Evolutionary conservation across 495 filamentous ascomycete genomes (phyloP), one percentile per base, ranked within the genome.

Genomic region (Neurospora sp.): DNA sequence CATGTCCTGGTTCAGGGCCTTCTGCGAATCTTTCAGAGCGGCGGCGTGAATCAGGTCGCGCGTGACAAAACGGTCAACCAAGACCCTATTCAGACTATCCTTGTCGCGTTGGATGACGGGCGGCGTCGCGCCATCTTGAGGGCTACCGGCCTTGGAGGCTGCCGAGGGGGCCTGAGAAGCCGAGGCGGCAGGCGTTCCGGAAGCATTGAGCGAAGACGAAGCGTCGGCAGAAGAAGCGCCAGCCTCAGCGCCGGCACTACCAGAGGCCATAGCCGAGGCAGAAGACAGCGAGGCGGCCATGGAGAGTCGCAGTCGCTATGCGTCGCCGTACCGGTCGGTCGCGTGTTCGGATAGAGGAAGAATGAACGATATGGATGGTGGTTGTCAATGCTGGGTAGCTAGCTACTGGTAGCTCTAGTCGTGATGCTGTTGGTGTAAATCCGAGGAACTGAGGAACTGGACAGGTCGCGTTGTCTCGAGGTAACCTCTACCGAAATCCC

Each of bases 11-110:
- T 78, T 78, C 68, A 83, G 79, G 12, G 78, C 75, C 11, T 81
- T 77, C 68, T 82, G 79, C 27, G 82, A 78, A 40, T 88, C 82
- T 59, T 87, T 83, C 74, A 90, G 82, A 22, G 89, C 89, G 14
- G 88, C 88, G 20, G 88, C 87, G 79, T 95, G 89, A 20, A 91
- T 78, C 69, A 89, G 85, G 77, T 97, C 94, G 78, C 92, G 91
- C 75, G 89, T 89, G 74, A 92, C 88, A 83, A 92, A 95, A 75
- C 93, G 88, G 46, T 94, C 88, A 70, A 97, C 84, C 70, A 91
- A 77, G 37, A 92, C 85, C 76, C 88, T 88, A 16, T 90, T 85
- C 48, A 83, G 79, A 37, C 79, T 74, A 41, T 82, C 82, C 75
- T 85, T 84, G 76, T 85, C 83, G 79, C 84, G 84, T 61, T 77